phyloP scores from a whole-genome alignment of 345 rosid genomes.

The Sisymbrium irio region DNA sequence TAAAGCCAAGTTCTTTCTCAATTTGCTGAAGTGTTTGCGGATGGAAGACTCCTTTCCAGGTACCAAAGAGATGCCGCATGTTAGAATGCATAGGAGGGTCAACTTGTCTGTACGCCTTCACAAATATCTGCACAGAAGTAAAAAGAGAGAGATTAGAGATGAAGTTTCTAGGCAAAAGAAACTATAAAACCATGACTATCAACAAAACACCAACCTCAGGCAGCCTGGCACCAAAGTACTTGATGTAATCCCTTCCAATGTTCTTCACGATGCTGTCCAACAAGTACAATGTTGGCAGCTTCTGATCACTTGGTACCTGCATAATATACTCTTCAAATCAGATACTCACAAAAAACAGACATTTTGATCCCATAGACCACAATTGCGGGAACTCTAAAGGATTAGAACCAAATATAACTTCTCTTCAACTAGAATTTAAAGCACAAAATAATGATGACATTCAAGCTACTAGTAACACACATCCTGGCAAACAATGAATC shows the following conservation, averaged over 20 bases:
- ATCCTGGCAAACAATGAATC: neutral
- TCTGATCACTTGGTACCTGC: constrained; percentile 99
- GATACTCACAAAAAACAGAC: constrained; percentile 26
- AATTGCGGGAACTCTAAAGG: neutral
- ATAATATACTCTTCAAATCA: constrained; percentile 46
- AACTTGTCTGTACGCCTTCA: constrained; percentile 86
- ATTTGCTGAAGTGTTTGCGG: constrained; percentile 69
- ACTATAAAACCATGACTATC: constrained; percentile 11
- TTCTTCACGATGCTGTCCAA: constrained; percentile 99
- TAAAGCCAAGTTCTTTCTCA: constrained; percentile 88
- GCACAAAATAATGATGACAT: neutral
- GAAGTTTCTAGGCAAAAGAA: neutral
- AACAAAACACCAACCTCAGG: constrained; percentile 68
- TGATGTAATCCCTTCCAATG: constrained; percentile 90
- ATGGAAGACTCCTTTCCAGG: constrained; percentile 99
- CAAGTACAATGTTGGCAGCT: constrained; percentile 95
- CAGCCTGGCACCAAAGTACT: constrained; percentile 70
- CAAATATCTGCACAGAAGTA: constrained; percentile 58
- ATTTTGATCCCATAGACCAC: neutral
- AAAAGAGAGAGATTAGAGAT: constrained; percentile 10
- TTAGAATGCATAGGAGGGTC: constrained; percentile 72
- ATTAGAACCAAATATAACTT: neutral
- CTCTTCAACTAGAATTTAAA: neutral
- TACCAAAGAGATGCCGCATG: constrained; percentile 98
- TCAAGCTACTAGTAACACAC: neutral